These are phyloP conservation scores for Trametes pubescens DNA, from an alignment of 1,284 basidiomycete species.

Conservation along the genomic window DNA sequence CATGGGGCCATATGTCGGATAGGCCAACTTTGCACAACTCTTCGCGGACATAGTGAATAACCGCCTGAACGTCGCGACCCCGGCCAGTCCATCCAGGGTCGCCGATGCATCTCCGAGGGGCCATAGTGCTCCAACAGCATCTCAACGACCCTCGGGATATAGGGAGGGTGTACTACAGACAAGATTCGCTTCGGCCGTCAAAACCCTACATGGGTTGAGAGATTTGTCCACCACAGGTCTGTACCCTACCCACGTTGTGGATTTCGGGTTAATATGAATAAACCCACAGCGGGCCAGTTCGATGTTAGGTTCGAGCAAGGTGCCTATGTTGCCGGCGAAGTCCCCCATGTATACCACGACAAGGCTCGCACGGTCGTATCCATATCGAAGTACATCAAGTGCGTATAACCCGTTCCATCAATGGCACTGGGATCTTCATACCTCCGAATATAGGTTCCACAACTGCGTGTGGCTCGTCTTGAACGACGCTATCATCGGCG, in stretches of 20 bases:
- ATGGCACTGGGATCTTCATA: not conserved
- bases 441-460: slow-evolving; percentile 70
- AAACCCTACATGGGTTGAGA: not conserved
- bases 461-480: slow-evolving; percentile 91
- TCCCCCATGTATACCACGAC: slow-evolving; percentile 26
- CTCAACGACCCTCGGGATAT: too few species aligned
- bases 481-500: slow-evolving; percentile 89
- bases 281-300: slow-evolving; percentile 34
- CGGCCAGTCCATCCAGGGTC: not conserved
- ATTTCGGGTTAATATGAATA: not conserved
- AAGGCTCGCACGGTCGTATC: slow-evolving; percentile 29
- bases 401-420: slow-evolving; percentile 28
- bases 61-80: not conserved
- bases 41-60: slow-evolving; percentile 16
- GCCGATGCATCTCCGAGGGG: not conserved
- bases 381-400: slow-evolving; percentile 66
- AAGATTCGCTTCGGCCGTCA: not conserved
- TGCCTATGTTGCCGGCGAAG: slow-evolving; percentile 26
- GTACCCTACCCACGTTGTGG: not conserved
- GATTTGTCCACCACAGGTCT: slow-evolving; percentile 28
- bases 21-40: slow-evolving; percentile 26
- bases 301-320: slow-evolving; percentile 38
- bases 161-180: not conserved
- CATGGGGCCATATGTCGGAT: not conserved
- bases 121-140: not conserved